These are phyloP conservation scores for Ascodesmis nigricans DNA, from an alignment of 495 filamentous ascomycete species.

Conservation along the genomic window DNA sequence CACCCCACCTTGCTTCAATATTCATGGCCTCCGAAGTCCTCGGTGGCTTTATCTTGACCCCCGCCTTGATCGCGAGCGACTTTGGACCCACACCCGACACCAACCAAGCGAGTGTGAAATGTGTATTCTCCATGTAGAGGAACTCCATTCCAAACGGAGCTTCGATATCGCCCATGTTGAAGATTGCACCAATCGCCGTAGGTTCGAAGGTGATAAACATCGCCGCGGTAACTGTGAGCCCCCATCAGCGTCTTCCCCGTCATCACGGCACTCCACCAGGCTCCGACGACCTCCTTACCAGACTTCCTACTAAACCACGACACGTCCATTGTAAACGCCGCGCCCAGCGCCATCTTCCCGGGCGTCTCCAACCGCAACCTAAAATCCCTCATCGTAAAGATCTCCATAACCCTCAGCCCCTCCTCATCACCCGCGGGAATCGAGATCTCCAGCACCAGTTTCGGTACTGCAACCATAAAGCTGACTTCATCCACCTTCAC, in stretches of 20 bases:
- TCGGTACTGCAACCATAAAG: not conserved
- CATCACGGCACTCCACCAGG: no score
- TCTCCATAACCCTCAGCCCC: not conserved
- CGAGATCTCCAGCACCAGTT: not conserved
- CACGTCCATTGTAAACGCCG: not conserved
- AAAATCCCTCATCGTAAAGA: not conserved
- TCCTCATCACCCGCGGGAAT: no score
- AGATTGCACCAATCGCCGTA: no score
- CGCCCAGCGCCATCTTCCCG: not conserved
- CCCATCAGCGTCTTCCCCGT: no score
- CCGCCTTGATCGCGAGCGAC: not conserved
- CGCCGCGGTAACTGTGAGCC: no score
- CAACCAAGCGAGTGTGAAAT: not conserved
- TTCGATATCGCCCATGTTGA: not conserved
- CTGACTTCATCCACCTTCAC: not conserved
- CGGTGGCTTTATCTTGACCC: no score
- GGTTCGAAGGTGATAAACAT: no score
- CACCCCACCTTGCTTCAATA: no score
- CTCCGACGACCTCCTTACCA: not conserved
- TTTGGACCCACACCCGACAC: not conserved
- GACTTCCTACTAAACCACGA: not conserved
- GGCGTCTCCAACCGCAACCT: not conserved
- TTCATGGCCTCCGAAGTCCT: no score
- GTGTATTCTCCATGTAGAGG: not conserved
- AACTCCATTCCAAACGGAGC: not conserved